Evolutionary conservation across 495 filamentous ascomycete genomes (phyloP).

Genomic region (Talaromyces thailandensis): DNA sequence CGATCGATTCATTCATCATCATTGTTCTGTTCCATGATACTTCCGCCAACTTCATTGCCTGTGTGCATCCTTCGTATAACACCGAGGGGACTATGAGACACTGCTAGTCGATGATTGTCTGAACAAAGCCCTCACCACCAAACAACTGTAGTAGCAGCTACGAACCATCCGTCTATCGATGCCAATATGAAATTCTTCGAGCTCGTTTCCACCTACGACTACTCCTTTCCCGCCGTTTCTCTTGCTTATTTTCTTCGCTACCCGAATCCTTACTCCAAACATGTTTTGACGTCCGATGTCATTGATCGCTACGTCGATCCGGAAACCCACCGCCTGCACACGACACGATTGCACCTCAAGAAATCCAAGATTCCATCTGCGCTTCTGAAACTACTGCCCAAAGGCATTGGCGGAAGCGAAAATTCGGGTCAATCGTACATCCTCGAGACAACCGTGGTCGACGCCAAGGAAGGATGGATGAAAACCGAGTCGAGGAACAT

Average conservation of each 20-base stretch:
- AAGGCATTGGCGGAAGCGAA: conserved; percentile 63
- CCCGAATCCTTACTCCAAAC: conserved; percentile 90
- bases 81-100: not conserved
- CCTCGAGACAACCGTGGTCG: conserved; percentile 82
- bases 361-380: conserved; percentile 80
- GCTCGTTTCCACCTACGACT: conserved; percentile 79
- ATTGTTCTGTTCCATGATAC: not conserved
- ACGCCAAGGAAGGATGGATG: conserved; percentile 85
- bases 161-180: not conserved
- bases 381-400: conserved; percentile 72
- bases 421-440: conserved; percentile 76
- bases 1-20: not conserved
- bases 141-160: not conserved
- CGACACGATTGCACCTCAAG: conserved; percentile 87
- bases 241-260: conserved; percentile 99
- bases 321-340: conserved; percentile 69
- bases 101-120: not conserved
- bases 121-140: not conserved
- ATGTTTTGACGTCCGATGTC: conserved; percentile 94
- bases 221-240: conserved; percentile 83
- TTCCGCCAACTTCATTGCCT: not conserved
- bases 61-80: not conserved
- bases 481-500: conserved; percentile 74
- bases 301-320: conserved; percentile 81
- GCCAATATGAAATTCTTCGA: conserved; percentile 73